phyloP scores from a whole-genome alignment of 2,329 filamentous ascomycete species.

The Huntiella abstrusa region DNA sequence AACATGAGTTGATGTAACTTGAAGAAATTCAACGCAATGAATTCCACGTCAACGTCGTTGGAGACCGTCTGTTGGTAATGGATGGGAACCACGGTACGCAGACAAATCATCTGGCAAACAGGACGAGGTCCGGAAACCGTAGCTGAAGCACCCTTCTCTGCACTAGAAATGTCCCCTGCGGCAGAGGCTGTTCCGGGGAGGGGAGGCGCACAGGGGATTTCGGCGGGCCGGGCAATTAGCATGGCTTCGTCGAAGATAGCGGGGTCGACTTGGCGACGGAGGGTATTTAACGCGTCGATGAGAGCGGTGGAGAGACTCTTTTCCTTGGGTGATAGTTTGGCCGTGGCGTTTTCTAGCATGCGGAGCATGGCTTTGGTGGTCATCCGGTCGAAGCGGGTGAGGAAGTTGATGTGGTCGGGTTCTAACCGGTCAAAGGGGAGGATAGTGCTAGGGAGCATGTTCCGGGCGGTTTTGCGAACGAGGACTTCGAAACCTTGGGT shows the following conservation, averaged over 20 bases:
- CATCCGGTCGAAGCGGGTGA: slow-evolving; percentile 29
- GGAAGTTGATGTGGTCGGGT: slow-evolving; percentile 33
- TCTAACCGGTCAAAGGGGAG: slow-evolving; percentile 35
- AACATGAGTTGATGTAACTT: slow-evolving; percentile 46
- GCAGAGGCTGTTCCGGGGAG: neutral
- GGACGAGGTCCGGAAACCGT: neutral
- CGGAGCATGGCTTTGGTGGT: slow-evolving; percentile 22
- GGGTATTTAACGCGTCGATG: slow-evolving; percentile 21
- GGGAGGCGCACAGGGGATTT: slow-evolving; percentile 21
- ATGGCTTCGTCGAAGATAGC: slow-evolving; percentile 27
- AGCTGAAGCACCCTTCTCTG: neutral
- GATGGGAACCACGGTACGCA: slow-evolving; percentile 43
- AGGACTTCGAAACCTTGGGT: slow-evolving; percentile 43
- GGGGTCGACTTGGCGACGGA: slow-evolving; percentile 25
- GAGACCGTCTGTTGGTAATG: slow-evolving; percentile 26
- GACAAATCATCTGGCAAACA: slow-evolving; percentile 26
- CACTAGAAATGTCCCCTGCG: neutral
- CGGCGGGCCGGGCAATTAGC: slow-evolving; percentile 24
- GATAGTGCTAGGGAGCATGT: slow-evolving; percentile 40
- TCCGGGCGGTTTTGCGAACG: slow-evolving; percentile 34
- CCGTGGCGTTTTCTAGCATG: slow-evolving; percentile 18
- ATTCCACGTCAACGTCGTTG: slow-evolving; percentile 32
- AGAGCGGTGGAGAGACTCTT: slow-evolving; percentile 28
- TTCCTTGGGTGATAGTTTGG: slow-evolving; percentile 22
- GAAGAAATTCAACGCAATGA: slow-evolving; percentile 46